A percentile compares a stretch with the other conserved stretches of the same genome.
Evolutionary conservation across 768 basidiomycete species (phyloP).

Genomic region (Phlebiopsis flavidoalba): DNA sequence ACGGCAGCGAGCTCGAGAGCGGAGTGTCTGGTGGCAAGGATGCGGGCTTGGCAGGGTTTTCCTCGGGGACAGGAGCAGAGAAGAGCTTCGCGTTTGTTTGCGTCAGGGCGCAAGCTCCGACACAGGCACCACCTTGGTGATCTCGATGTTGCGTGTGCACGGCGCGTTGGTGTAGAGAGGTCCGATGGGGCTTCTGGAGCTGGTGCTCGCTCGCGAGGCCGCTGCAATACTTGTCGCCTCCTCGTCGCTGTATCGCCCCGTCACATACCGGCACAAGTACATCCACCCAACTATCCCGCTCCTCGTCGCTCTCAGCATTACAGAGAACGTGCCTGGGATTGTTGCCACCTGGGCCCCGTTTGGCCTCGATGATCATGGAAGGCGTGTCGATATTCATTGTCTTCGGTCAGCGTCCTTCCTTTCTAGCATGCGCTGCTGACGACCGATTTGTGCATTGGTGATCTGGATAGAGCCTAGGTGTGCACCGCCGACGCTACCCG

Average conservation of each 20-base stretch:
- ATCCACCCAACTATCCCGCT: constrained; percentile 93
- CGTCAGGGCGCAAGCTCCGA: constrained; percentile 49
- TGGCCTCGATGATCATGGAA: constrained; percentile 94
- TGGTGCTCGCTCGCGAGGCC: constrained; percentile 77
- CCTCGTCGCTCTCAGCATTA: constrained; percentile 91
- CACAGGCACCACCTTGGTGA: constrained; percentile 44
- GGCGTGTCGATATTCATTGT: constrained; percentile 94
- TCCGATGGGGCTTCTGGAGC: constrained; percentile 19
- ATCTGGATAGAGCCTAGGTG: constrained; percentile 89
- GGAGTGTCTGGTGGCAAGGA: constrained; percentile 34
- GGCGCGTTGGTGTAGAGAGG: constrained; percentile 31
- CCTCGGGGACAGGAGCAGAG: constrained; percentile 32
- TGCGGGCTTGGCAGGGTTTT: constrained; percentile 36
- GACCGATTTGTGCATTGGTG: constrained; percentile 92
- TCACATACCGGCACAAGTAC: constrained; percentile 60
- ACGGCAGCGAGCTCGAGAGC: constrained; percentile 56
- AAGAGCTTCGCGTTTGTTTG: constrained; percentile 54
- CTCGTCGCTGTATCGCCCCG: no score
- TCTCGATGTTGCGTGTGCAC: no score
- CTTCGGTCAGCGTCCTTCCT: constrained; percentile 61
- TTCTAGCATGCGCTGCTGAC: constrained; percentile 71
- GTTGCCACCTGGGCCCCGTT: constrained; percentile 62
- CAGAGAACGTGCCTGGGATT: constrained; percentile 88
- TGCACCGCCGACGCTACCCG: constrained; percentile 84
- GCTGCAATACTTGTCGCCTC: constrained; percentile 48